Evolutionary conservation across 1,284 basidiomycete genomes (phyloP), one percentile per base, ranked within the genome.

Genomic region (Mycena citricolor): DNA sequence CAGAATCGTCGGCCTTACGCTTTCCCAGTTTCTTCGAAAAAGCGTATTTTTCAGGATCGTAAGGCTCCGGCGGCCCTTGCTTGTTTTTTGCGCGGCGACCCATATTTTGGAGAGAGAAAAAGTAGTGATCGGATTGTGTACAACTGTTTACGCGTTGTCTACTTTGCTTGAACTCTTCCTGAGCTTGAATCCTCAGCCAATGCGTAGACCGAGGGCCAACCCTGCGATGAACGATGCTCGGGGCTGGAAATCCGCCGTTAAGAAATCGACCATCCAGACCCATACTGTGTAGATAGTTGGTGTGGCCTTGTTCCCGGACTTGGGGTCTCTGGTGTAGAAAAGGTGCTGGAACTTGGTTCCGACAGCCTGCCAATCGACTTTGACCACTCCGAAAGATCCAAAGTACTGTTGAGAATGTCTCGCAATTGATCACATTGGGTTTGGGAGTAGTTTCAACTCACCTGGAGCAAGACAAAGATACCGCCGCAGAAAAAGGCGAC

Each of bases 191-290:
- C 17, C 39, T 67, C 58, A 84, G 34, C 81, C 81, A 32, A 89
- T 62, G 34, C 86, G 71, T 38, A 90, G 56, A 11, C 87, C 87
- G 33, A 90, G 65, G 13, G 37, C 47, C 47, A 90, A 71, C 5
- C 88, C 87, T 8, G 78, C 86, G 30, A 86, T 55, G 61, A 90
- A 90, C 5, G 83, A 79, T 4, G 86, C 87, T 46, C 88, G 69
- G 13, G 81, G 88, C 61, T 94, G 94, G 70, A 97, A 97, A 64
- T 97, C 90, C 19, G 91, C 87, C 0, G 90, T 91, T 60, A 97
- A 70, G 71, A 97, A 97, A 65, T 93, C 73, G 26, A 92, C 69
- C 20, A 88, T 59, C 78, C 86, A 83, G 34, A 66, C 75, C 77
- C 86, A 91, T 28, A 89, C 62, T 4, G 83, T 79, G 24, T 62